Evolutionary conservation across 2,329 filamentous ascomycete species (phyloP).

Genomic region (Fusarium tupiense): DNA sequence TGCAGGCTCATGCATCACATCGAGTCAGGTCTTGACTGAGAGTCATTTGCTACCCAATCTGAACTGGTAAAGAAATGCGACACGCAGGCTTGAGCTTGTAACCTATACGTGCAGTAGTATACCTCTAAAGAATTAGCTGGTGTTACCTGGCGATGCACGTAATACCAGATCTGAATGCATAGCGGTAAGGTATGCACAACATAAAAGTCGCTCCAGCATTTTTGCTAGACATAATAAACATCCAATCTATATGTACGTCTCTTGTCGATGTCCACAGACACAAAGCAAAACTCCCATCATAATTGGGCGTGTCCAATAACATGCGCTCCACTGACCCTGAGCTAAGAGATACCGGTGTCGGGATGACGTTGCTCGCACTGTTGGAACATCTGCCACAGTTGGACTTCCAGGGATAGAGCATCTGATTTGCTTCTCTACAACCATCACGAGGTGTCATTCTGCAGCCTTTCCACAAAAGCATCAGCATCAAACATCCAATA

Average conservation of each 20-base stretch:
- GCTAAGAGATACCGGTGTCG: slow-evolving; percentile 1
- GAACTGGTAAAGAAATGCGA: background rate
- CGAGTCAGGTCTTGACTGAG: slow-evolving; percentile 27
- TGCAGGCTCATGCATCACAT: slow-evolving; percentile 12
- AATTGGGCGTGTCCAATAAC: slow-evolving; percentile 17
- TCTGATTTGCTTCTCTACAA: slow-evolving; percentile 7
- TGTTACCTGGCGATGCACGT: slow-evolving; percentile 22
- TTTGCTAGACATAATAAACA: slow-evolving; percentile 13
- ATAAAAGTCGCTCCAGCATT: slow-evolving; percentile 29
- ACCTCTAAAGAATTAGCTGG: slow-evolving; percentile 3
- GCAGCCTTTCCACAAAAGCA: slow-evolving; percentile 4
- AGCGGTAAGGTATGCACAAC: slow-evolving; percentile 38
- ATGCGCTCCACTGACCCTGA: slow-evolving; percentile 19
- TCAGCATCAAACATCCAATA: slow-evolving; percentile 6
- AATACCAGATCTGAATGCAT: slow-evolving; percentile 36
- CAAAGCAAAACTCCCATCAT: background rate
- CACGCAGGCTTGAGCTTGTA: slow-evolving; percentile 5
- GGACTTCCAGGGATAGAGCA: background rate
- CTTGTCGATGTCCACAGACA: background rate
- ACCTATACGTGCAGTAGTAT: background rate
- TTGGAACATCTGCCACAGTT: slow-evolving; percentile 28
- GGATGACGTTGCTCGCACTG: slow-evolving; percentile 36
- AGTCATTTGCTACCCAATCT: slow-evolving; percentile 18
- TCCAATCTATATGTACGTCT: background rate
- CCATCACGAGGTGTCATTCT: slow-evolving; percentile 15